phyloP scores from a whole-genome alignment of 148 eudicot species.

The Chenopodium berlandieri region DNA sequence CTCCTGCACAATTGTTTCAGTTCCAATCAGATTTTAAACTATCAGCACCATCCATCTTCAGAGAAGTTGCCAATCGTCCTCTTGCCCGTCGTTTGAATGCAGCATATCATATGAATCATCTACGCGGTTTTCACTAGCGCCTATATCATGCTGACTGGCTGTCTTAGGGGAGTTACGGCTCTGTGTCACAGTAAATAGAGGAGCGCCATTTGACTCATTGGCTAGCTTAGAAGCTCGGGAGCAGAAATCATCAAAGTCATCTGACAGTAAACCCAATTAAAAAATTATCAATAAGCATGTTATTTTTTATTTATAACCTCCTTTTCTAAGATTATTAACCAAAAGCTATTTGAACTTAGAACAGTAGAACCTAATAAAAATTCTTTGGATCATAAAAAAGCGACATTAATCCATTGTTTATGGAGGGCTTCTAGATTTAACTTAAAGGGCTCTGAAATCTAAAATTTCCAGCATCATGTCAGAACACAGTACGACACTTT shows the following conservation, averaged over 20 bases:
- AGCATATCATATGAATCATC: slow-evolving; percentile 43
- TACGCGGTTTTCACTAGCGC: slow-evolving; percentile 20
- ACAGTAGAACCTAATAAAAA: neutral
- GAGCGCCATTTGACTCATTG: slow-evolving; percentile 76
- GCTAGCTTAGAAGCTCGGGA: slow-evolving; percentile 63
- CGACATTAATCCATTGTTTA: neutral
- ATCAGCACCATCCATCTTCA: slow-evolving; percentile 27
- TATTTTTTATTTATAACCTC: too few relatives aligned
- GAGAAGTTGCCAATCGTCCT: slow-evolving; percentile 89
- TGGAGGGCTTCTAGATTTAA: neutral
- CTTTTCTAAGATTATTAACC: too few relatives aligned
- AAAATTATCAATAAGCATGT: neutral
- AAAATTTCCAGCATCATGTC: neutral
- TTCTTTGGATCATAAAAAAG: neutral
- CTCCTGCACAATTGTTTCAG: neutral
- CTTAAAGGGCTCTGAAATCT: neutral
- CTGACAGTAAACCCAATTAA: slow-evolving; percentile 23
- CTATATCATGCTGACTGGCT: slow-evolving; percentile 16
- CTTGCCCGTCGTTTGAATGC: slow-evolving; percentile 38
- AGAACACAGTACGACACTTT: neutral
- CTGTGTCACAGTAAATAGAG: slow-evolving; percentile 65
- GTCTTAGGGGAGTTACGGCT: slow-evolving; percentile 43
- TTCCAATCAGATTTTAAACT: slow-evolving; percentile 8
- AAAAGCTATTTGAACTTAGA: too few relatives aligned
- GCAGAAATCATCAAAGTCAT: slow-evolving; percentile 80